Conservation (phyloP, 257 asterid species). For the Penstemon eatonii region DNA sequence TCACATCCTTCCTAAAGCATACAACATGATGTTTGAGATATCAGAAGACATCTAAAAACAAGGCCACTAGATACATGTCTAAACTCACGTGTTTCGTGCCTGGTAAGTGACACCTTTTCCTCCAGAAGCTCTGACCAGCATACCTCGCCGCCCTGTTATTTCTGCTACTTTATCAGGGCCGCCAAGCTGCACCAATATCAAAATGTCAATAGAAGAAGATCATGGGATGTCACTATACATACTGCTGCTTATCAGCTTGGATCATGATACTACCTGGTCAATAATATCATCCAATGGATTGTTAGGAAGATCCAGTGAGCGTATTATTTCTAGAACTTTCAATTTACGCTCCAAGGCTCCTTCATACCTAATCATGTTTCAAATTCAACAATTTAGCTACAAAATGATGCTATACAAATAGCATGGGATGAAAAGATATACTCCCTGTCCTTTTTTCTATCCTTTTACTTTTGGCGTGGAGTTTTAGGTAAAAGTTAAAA, state of each 20-base stretch:
- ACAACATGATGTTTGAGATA: constrained; percentile 30
- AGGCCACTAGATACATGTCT: constrained; percentile 22
- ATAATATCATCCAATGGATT: constrained; percentile 97
- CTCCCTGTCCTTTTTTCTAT: not conserved
- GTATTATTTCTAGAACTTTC: constrained; percentile 74
- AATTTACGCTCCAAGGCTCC: constrained; percentile 75
- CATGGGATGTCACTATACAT: not conserved
- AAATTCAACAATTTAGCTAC: constrained; percentile 26
- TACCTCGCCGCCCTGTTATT: constrained; percentile 95
- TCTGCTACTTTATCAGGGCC: constrained; percentile 97
- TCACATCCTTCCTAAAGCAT: constrained; percentile 73
- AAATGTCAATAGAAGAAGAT: constrained; percentile 26
- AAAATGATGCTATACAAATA: constrained; percentile 16
- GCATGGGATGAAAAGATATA: constrained; percentile 17
- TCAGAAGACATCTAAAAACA: constrained; percentile 25
- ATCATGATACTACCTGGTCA: constrained; percentile 66
- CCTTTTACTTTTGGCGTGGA: too few species aligned
- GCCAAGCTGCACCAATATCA: constrained; percentile 67
- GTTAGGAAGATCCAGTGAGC: constrained; percentile 92
- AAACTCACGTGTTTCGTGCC: constrained; percentile 93
- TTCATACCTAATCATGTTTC: constrained; percentile 63
- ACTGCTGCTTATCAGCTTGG: constrained; percentile 10
- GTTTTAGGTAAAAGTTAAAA: too few species aligned
- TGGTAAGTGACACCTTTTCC: constrained; percentile 98
- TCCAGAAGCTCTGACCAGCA: constrained; percentile 86